Percentiles rank a stretch among this genome's conserved stretches.
Evolutionary conservation across 495 filamentous ascomycete species (phyloP).

Genomic region (Podospora didyma): DNA sequence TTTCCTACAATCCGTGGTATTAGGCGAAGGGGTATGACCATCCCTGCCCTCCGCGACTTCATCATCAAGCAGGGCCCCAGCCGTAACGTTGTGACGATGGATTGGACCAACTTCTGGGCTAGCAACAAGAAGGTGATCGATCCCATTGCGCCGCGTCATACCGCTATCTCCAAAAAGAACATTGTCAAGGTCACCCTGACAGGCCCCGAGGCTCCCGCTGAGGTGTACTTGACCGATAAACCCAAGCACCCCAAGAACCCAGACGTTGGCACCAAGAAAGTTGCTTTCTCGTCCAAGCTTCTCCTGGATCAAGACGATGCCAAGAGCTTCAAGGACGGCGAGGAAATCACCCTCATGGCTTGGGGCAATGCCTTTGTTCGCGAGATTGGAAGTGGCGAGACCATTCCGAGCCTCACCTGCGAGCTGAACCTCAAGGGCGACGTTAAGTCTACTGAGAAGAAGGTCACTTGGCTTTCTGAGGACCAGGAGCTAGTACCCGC

Average conservation of each 20-base stretch:
- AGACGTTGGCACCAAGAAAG: conserved; percentile 78
- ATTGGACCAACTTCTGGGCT: conserved; percentile 91
- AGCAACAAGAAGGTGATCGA: conserved; percentile 96
- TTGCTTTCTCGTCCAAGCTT: conserved; percentile 65
- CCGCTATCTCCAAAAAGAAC: conserved; percentile 66
- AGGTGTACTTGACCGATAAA: conserved; percentile 66
- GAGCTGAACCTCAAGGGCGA: conserved; percentile 85
- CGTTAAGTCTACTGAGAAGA: conserved; percentile 91
- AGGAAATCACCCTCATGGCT: conserved; percentile 93
- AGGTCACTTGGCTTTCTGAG: conserved; percentile 85
- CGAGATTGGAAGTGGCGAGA: conserved; percentile 49
- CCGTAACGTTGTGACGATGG: conserved; percentile 82
- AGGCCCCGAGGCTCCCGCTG: conserved; percentile 57
- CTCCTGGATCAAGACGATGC: conserved; percentile 85
- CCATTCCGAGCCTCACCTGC: conserved; percentile 64
- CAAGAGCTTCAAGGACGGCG: conserved; percentile 71
- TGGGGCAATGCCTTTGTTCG: conserved; percentile 90
- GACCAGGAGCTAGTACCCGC: conserved; percentile 73
- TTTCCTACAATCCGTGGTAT: conserved; percentile 93
- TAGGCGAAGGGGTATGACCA: conserved; percentile 83
- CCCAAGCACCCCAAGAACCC: conserved; percentile 86
- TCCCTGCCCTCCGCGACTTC: conserved; percentile 83
- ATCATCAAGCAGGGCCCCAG: conserved; percentile 90
- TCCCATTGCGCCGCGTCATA: conserved; percentile 80
- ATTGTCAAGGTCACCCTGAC: conserved; percentile 64